Evolutionary conservation across 306 rosid species (phyloP).

Genomic region (Citrullus amarus): DNA sequence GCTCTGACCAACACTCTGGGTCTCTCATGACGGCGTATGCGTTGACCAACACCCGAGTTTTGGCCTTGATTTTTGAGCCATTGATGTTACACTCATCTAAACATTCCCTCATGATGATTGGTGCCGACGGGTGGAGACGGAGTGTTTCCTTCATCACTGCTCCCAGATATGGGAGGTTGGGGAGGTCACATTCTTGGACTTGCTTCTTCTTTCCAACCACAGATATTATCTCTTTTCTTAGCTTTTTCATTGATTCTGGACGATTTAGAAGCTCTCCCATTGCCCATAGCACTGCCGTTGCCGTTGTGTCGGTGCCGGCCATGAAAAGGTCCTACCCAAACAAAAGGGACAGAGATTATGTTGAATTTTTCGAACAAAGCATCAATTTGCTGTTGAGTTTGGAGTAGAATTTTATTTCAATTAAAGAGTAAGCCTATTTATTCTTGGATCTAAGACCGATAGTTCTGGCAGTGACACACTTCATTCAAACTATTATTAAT

Average conservation of each 20-base stretch:
- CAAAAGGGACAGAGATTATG: background rate
- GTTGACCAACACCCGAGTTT: conserved; percentile 24
- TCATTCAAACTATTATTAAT: too few species aligned
- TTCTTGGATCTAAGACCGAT: too few species aligned
- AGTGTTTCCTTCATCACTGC: conserved; percentile 37
- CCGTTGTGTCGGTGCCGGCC: conserved; percentile 39
- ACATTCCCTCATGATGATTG: conserved; percentile 32
- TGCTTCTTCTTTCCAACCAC: conserved; percentile 25
- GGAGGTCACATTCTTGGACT: conserved; percentile 33
- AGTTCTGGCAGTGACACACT: background rate
- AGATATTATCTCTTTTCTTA: conserved; percentile 34
- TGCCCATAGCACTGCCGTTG: conserved; percentile 35
- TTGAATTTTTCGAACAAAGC: too few species aligned
- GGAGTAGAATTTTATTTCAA: too few species aligned
- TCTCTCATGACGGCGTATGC: conserved; percentile 36
- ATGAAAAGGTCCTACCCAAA: conserved; percentile 35
- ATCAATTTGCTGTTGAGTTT: too few species aligned
- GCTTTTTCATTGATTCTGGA: conserved; percentile 16
- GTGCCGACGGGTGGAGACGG: conserved; percentile 37
- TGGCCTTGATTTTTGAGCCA: conserved; percentile 18
- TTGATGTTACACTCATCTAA: conserved; percentile 16
- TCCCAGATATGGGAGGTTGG: conserved; percentile 31
- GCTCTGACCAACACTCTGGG: conserved; percentile 23
- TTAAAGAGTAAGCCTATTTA: too few species aligned
- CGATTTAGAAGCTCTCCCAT: conserved; percentile 32